A percentile compares a stretch with the other conserved stretches of the same genome.
These are phyloP conservation scores for Boletellus dicymbophilus DNA, from an alignment of 1,284 basidiomycete genomes.

Conservation along the genomic window DNA sequence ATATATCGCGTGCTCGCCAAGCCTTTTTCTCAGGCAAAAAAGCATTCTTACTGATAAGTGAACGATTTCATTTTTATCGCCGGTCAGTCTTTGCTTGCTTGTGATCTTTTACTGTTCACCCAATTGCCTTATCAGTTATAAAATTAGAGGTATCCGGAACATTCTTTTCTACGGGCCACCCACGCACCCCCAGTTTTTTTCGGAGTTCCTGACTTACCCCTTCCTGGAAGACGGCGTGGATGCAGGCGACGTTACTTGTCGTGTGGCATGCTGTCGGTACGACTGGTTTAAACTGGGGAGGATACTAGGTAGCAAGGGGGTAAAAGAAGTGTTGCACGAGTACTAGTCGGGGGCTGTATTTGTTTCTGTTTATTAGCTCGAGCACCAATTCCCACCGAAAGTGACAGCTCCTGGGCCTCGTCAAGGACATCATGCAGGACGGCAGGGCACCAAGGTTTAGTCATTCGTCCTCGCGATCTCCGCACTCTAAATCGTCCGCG, in stretches of 20 bases:
- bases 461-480: neutral
- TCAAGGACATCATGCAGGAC: conserved; percentile 46
- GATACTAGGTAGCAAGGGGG: conserved; percentile 44
- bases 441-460: conserved; percentile 53
- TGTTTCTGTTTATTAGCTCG: conserved; percentile 20
- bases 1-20: conserved; percentile 91
- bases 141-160: conserved; percentile 89
- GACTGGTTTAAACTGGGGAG: conserved; percentile 88
- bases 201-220: conserved; percentile 85
- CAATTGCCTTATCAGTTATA: conserved; percentile 59
- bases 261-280: conserved; percentile 83
- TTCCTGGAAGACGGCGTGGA: conserved; percentile 86
- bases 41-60: conserved; percentile 88
- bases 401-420: no score
- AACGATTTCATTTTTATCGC: conserved; percentile 98
- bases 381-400: neutral
- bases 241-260: conserved; percentile 74
- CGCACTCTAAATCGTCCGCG: conserved; percentile 4
- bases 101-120: conserved; percentile 6
- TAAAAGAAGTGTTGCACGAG: conserved; percentile 16
- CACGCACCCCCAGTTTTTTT: conserved; percentile 89
- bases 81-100: conserved; percentile 46
- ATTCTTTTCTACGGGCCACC: conserved; percentile 93
- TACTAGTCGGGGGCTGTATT: conserved; percentile 15
- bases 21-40: conserved; percentile 92